Conservation (phyloP, 2,329 filamentous ascomycete species). For the Fusarium concolor region DNA sequence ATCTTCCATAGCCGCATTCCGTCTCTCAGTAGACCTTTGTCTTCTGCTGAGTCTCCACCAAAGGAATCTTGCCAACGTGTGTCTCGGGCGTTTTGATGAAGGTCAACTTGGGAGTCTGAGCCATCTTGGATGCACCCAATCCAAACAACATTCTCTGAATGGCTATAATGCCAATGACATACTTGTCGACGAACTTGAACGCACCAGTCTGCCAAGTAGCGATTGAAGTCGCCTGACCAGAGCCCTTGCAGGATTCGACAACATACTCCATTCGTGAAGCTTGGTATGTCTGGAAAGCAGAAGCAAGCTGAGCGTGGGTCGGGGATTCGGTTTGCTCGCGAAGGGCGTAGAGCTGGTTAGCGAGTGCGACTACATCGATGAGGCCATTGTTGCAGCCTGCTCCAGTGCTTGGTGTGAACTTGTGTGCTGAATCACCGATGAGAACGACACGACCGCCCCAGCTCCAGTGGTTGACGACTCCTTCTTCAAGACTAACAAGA, state of each 20-base stretch:
- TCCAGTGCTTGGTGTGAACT: conserved; percentile 53
- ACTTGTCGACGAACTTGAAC: conserved; percentile 31
- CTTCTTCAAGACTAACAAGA: conserved; percentile 53
- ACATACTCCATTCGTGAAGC: conserved; percentile 23
- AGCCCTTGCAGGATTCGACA: conserved; percentile 4
- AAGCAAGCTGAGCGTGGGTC: neutral
- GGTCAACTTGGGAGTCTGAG: conserved; percentile 3
- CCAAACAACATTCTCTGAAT: conserved; percentile 26
- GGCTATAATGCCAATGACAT: conserved; percentile 9
- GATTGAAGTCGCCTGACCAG: conserved; percentile 13
- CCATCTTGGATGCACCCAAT: conserved; percentile 7
- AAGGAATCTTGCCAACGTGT: neutral
- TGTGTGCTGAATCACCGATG: conserved; percentile 53
- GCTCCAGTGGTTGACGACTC: conserved; percentile 52
- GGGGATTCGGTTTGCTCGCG: neutral
- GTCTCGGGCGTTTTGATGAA: conserved; percentile 9
- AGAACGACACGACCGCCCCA: conserved; percentile 51
- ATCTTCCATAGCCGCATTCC: neutral
- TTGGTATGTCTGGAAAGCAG: conserved; percentile 31
- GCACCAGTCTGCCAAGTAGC: conserved; percentile 31
- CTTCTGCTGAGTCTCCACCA: neutral
- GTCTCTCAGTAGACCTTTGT: neutral
- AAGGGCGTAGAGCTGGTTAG: conserved; percentile 43
- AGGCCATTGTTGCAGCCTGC: conserved; percentile 53
- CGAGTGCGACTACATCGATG: conserved; percentile 48